Conservation (phyloP, 441 rosid species). For the Euphorbia celastroides region DNA sequence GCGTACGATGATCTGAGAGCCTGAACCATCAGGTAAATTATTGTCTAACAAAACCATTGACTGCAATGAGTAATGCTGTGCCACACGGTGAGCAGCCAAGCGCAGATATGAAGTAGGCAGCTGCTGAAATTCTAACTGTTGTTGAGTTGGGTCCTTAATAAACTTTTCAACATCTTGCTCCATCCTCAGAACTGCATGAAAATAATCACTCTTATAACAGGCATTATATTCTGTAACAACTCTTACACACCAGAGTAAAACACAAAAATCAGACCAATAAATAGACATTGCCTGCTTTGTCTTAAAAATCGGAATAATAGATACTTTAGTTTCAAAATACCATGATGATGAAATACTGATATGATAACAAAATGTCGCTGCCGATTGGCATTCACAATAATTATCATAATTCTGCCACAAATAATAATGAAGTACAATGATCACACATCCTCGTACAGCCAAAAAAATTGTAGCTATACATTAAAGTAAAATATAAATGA, state of each 20-base stretch:
- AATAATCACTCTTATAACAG: background rate
- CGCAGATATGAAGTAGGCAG: conserved; percentile 76
- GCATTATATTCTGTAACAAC: no score
- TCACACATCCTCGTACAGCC: background rate
- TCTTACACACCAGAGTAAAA: background rate
- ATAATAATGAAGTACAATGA: background rate
- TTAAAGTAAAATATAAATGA: background rate
- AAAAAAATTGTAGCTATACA: background rate
- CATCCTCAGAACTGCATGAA: conserved; percentile 56
- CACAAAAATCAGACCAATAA: background rate
- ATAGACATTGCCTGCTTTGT: background rate
- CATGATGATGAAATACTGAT: background rate
- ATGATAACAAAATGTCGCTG: background rate
- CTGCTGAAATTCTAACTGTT: conserved; percentile 76
- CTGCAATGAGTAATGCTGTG: conserved; percentile 75
- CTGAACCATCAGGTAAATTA: conserved; percentile 57
- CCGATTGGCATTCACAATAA: background rate
- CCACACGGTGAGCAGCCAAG: conserved; percentile 84
- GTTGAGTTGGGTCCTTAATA: conserved; percentile 49
- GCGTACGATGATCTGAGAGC: conserved; percentile 60
- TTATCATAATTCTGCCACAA: background rate
- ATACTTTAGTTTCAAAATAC: conserved; percentile 9
- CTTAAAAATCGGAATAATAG: background rate
- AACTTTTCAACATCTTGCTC: conserved; percentile 81
- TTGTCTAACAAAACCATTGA: conserved; percentile 78